These are phyloP conservation scores for Paracorniculantispora psalliotae DNA, from an alignment of 2,329 filamentous ascomycete species.

Conservation along the genomic window DNA sequence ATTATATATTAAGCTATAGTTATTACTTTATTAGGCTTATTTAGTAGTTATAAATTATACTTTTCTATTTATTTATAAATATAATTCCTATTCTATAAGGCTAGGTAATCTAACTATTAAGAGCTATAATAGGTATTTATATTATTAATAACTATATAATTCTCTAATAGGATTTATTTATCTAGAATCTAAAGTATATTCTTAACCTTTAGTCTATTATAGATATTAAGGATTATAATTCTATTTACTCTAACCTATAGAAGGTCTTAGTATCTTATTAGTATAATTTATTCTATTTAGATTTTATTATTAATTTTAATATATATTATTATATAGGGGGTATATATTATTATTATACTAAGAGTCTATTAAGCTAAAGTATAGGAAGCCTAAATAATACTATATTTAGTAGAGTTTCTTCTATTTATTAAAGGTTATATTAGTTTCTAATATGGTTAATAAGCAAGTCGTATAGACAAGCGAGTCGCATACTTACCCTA, in stretches of 20 bases:
- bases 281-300: not conserved
- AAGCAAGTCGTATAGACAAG: too few relatives aligned
- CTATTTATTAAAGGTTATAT: not conserved
- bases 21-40: not conserved
- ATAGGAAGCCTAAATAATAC: conserved; percentile 2
- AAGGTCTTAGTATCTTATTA: not conserved
- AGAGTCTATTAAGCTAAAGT: not conserved
- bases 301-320: not conserved
- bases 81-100: not conserved
- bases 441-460: not conserved
- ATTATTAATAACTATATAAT: not conserved
- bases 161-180: not conserved
- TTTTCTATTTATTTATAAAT: not conserved
- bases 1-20: not conserved
- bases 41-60: not conserved
- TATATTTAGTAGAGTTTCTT: not conserved
- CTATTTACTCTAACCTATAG: not conserved
- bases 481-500: too few relatives aligned
- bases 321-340: not conserved
- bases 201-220: not conserved
- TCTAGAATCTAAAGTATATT: not conserved
- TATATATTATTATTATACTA: not conserved
- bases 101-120: not conserved
- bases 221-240: not conserved
- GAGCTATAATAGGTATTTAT: not conserved